Base-by-base conservation (phyloP, 768 basidiomycete species). In the Amanita fuliginea region DNA sequence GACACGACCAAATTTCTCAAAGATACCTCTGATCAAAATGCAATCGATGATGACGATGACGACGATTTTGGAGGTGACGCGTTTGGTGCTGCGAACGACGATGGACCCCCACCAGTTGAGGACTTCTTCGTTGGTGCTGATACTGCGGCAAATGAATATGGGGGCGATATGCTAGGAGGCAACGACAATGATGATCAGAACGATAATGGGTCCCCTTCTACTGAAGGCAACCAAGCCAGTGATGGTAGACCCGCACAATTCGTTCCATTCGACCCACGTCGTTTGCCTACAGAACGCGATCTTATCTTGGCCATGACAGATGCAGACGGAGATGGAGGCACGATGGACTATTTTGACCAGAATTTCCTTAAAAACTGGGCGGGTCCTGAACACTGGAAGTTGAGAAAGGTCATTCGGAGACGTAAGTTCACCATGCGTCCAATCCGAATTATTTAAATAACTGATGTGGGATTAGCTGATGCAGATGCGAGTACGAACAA, bases 341-440 rank as follows among this genome's bases (percentile, higher is more conserved):
- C 74, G 50, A 79, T 86, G 50, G 92, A 94, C 58, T 96, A 95
- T 64, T 96, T 98, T 60, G 94, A 98, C 63, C 76, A 82, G 58
- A 80, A 72, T 53, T 75, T 87, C 58, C 71, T 83, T 57, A 95
- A 89, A 74, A 95, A 95, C 57, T 99, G 96, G 96, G 96, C 96
- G 3, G 96, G 96, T 0, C 94, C 94, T 6, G 91, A 98, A 64
- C 96, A 99, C 61, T 99, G 96, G 95, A 98, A 95, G 62, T 64
- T 98, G 59, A 72, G 86, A 53, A 86, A 82, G 60, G 75, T 82
- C n/a, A 71, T 91, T 46, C 77, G 86, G 52, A 78, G 76, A 71
- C 76, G 91, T 94, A 54, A 65, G 80, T 63, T 10, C 44, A 24
- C 35, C 10, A 28, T 30, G 51, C 54, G 16, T 41, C 37, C 30